Percentiles rank a stretch among this genome's conserved stretches.
phyloP scores from a whole-genome alignment of 2,329 filamentous ascomycete genomes.

The Phialophora macrospora region DNA sequence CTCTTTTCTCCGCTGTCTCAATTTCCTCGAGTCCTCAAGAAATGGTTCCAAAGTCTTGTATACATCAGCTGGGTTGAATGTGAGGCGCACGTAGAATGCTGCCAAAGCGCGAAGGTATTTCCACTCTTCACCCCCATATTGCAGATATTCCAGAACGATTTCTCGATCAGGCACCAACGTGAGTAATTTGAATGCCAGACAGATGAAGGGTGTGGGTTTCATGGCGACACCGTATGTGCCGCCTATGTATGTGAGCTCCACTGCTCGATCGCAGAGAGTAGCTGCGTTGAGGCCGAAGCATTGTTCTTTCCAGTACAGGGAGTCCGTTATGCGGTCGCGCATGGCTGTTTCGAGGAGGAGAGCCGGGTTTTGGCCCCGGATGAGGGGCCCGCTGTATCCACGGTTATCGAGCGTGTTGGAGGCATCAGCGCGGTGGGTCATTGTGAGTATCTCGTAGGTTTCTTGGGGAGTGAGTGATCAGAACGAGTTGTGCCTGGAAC shows the following conservation, averaged over 20 bases:
- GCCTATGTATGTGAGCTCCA: conserved; percentile 81
- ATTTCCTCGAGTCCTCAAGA: conserved; percentile 79
- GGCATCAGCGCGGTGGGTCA: conserved; percentile 76
- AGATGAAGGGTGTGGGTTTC: conserved; percentile 87
- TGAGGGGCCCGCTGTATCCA: conserved; percentile 74
- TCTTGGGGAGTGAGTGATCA: neutral
- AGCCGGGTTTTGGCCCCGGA: conserved; percentile 92
- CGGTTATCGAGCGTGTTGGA: conserved; percentile 82
- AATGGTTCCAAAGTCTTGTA: conserved; percentile 81
- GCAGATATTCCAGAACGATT: conserved; percentile 78
- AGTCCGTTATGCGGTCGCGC: conserved; percentile 91
- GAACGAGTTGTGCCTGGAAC: neutral
- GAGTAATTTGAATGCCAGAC: conserved; percentile 90
- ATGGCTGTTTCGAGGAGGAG: conserved; percentile 95
- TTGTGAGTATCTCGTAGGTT: conserved; percentile 43
- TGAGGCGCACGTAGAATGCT: conserved; percentile 90
- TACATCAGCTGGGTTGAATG: conserved; percentile 79
- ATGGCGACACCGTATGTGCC: conserved; percentile 85
- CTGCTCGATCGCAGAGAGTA: conserved; percentile 83
- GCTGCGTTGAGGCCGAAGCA: conserved; percentile 91
- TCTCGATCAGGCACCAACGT: conserved; percentile 82
- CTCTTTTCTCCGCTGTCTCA: conserved; percentile 75
- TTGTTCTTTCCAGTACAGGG: conserved; percentile 98
- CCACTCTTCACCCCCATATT: conserved; percentile 76
- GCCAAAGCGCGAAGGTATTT: conserved; percentile 87